Evolutionary conservation across 768 basidiomycete species (phyloP).

Genomic region (Chiua virens): DNA sequence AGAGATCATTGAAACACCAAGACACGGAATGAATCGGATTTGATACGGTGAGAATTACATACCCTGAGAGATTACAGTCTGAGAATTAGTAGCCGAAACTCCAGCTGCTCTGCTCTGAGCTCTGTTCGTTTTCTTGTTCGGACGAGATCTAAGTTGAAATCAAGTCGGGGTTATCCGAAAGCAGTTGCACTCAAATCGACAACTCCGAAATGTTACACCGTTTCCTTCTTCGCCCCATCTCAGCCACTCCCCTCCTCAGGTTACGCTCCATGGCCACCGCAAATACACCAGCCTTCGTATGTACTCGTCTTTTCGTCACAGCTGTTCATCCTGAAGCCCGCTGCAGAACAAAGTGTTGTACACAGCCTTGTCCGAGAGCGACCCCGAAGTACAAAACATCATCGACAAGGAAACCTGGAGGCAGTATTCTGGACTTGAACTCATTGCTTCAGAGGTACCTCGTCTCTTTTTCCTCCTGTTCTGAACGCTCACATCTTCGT

Average conservation of each 20-base stretch:
- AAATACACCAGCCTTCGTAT: constrained; percentile 60
- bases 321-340: neutral
- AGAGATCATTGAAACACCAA: no score
- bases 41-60: no score
- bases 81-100: no score
- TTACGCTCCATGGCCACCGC: constrained; percentile 59
- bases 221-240: constrained; percentile 29
- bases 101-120: no score
- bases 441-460: constrained; percentile 94
- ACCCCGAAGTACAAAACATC: constrained; percentile 95
- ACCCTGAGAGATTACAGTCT: no score
- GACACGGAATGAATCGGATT: no score
- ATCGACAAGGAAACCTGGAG: constrained; percentile 99
- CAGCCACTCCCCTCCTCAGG: constrained; percentile 18
- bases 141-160: no score
- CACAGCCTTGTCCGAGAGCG: constrained; percentile 81
- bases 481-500: neutral
- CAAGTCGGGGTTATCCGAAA: constrained; percentile 25
- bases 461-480: neutral
- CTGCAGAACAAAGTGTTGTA: constrained; percentile 90
- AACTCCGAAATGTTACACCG: constrained; percentile 31
- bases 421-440: constrained; percentile 95
- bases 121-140: no score
- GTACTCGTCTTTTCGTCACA: constrained; percentile 23
- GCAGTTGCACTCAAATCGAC: neutral